Base-by-base conservation (phyloP, 2,329 filamentous ascomycete species). In the Colletotrichum salicis region DNA sequence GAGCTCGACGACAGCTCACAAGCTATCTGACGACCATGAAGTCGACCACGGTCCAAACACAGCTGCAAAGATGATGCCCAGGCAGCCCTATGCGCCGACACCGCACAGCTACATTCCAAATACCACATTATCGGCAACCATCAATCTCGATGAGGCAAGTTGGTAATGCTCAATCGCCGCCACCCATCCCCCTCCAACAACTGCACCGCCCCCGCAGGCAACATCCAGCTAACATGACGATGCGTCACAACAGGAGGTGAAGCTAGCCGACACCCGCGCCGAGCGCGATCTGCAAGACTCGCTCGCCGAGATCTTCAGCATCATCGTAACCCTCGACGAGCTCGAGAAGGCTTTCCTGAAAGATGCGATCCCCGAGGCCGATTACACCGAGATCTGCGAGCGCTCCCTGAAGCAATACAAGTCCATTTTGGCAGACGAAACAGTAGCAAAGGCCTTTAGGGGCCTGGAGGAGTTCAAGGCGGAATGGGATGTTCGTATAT, bases 351-450 rank as follows among this genome's bases (percentile, higher is more conserved):
- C 96, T 0, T 99, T 97, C 79, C 89, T 99, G 51, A 97, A 97
- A 79, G 96, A 99, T 86, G 96, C 95, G 27, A 92, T 99, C 62
- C 90, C 93, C 6, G 96, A 98, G 82, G 88, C 88, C 64, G 96
- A 98, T 78, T 99, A 99, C 82, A 97, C 95, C 1, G 96, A 98
- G 79, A 97, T 96, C 75, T 99, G 97, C 86, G 94, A 95, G 79
- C 91, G 96, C 51, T 89, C 97, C 71, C 83, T 99, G 77, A 97
- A 97, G 83, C 96, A 99, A 84, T 99, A 99, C 86, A 97, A 96
- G 82, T 97, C 95, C 70, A 95, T 97, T 73, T 85, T 99, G 35
- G 92, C 93, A 35, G 94, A 98, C 79, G 96, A 98, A 76, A 92
- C 89, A 1, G 96, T 99, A n/a, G 89, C 93, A n/a, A 90, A 87